Base-by-base conservation (phyloP, 345 rosid species). In the Citrus cavaleriei region DNA sequence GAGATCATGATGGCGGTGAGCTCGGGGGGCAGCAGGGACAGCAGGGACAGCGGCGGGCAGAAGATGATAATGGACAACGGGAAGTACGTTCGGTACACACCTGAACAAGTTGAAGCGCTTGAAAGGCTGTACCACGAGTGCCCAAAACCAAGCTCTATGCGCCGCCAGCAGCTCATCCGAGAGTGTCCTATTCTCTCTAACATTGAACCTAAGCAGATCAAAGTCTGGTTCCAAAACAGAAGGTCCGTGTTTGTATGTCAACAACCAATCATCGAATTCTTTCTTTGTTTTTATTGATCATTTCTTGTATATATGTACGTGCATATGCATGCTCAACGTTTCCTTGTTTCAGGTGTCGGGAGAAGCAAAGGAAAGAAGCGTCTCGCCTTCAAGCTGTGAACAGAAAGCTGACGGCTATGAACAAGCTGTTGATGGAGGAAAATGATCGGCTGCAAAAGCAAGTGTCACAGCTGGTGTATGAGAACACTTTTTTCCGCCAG, bases 161-260 rank as follows among this genome's bases (percentile, higher is more conserved):
- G 96, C 67, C 91, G 93, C 57, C 96, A 92, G 30, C 96, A 92
- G 85, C 85, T 92, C 58, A 92, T 92, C 42, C 85, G 93, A 67
- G 96, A 92, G 64, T 92, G 92, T 77, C 91, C 91, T 1, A 92
- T 92, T 76, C 93, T 92, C 84, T 86, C 96, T 84, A 82, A 92
- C 87, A 90, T 92, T 46, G 96, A 92, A 86, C 93, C 96, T 28
- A 92, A 92, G 81, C 96, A 92, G 87, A 92, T 92, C 89, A 92
- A 92, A 85, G 96, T 92, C 79, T 92, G 96, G 96, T 92, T 92
- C 79, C 96, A 92, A 78, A 92, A 92, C 78, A 84, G 96, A 75
- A 89, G 93, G 96, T 92, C 54, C 6, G 22, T 51, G 4, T 24
- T 7, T 10, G 35, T 46, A 4, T 14, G 4, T 1, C 18, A 59